Evolutionary conservation across 106 monocot genomes (phyloP).

Genomic region (Chionographis japonica): DNA sequence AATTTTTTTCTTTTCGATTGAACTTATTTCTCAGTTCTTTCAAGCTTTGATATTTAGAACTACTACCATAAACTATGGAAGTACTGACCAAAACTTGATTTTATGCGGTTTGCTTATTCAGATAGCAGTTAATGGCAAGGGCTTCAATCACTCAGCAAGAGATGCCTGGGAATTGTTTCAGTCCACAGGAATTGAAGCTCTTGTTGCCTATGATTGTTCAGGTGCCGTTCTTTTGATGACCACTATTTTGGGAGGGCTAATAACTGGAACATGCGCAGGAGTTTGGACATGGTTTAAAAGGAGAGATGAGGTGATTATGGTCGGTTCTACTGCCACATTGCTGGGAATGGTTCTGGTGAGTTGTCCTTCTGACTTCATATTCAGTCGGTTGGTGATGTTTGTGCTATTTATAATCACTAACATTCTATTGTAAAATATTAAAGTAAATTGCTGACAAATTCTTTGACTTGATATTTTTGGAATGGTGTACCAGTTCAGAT

Average conservation of each 20-base stretch:
- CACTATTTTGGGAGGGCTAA: constrained; percentile 76
- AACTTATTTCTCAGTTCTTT: too few species aligned
- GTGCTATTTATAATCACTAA: too few species aligned
- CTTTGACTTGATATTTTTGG: too few species aligned
- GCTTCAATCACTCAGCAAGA: constrained; percentile 94
- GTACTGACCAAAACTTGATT: not conserved
- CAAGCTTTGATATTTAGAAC: too few species aligned
- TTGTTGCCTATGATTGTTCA: constrained; percentile 97
- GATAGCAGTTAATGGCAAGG: constrained; percentile 92
- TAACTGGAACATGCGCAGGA: constrained; percentile 85
- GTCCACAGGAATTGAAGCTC: constrained; percentile 91
- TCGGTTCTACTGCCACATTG: constrained; percentile 67
- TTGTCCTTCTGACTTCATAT: not conserved
- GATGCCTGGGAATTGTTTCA: constrained; percentile 99
- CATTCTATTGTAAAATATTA: too few species aligned
- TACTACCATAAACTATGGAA: too few species aligned
- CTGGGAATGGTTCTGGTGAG: constrained; percentile 98
- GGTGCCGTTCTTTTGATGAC: constrained; percentile 95
- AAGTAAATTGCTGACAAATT: too few species aligned
- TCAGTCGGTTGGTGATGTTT: too few species aligned
- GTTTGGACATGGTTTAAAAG: constrained; percentile 77
- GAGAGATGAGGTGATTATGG: constrained; percentile 72
- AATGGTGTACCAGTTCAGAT: too few species aligned
- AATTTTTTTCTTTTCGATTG: too few species aligned
- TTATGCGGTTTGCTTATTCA: constrained; percentile 10